Conservation (phyloP, 768 basidiomycete genomes). For the Melanogaster broomeanus region DNA sequence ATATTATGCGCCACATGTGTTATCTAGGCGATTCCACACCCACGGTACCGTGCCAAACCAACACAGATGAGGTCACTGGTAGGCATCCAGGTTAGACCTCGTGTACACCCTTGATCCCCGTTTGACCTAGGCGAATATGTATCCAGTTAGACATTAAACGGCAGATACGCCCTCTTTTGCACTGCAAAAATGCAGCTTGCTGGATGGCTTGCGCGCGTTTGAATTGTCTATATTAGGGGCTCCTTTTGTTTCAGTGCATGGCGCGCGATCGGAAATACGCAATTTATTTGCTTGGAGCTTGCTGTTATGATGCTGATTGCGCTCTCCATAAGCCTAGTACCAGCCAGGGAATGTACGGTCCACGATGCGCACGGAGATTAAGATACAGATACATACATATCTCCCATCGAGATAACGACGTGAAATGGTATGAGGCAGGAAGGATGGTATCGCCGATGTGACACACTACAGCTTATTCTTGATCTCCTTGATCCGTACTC, state of each 20-base stretch:
- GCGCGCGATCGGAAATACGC: too few species aligned
- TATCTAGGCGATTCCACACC: too few species aligned
- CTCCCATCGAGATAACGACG: neutral
- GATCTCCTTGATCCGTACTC: slow-evolving; percentile 41
- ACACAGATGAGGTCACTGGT: too few species aligned
- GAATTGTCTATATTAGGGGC: slow-evolving; percentile 9
- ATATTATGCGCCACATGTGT: too few species aligned
- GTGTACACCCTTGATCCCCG: too few species aligned
- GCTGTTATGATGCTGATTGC: too few species aligned
- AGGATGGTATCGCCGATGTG: neutral
- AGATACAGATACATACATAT: neutral
- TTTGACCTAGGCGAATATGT: neutral
- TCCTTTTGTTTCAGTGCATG: slow-evolving; percentile 16
- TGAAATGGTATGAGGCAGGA: neutral
- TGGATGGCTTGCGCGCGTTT: neutral
- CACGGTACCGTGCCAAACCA: too few species aligned
- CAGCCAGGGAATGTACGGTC: neutral
- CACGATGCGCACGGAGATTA: neutral
- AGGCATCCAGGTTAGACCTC: too few species aligned
- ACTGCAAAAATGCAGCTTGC: too few species aligned
- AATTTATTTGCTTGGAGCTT: too few species aligned
- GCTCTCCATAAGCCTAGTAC: neutral
- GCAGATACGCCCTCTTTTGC: too few species aligned
- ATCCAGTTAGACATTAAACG: too few species aligned
- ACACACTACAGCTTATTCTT: slow-evolving; percentile 39